Evolutionary conservation across 805 yeast genomes (phyloP).

Genomic region (Wickerhamiella qilinensis): DNA sequence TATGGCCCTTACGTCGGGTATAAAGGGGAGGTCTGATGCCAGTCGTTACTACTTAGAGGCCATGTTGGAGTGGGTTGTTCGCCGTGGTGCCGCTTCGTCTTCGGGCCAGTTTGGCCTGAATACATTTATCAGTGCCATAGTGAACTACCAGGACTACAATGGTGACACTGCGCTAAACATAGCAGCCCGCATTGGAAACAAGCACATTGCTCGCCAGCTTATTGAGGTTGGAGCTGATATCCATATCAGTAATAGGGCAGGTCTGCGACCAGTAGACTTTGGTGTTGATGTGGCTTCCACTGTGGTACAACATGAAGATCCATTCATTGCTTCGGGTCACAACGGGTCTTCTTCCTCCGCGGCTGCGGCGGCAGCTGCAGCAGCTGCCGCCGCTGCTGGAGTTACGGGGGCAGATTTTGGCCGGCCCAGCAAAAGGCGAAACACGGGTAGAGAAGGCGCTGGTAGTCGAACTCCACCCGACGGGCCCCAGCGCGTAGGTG

Average conservation of each 20-base stretch:
- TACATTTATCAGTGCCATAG: constrained; percentile 48
- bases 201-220: constrained; percentile 62
- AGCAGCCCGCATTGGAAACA: constrained; percentile 77
- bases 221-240: constrained; percentile 82
- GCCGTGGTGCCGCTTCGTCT: constrained; percentile 30
- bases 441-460: background rate
- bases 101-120: constrained; percentile 34
- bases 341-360: background rate
- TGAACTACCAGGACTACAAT: constrained; percentile 78
- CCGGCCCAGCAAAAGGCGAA: background rate
- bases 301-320: background rate
- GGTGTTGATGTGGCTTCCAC: constrained; percentile 32
- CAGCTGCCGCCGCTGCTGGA: background rate
- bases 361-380: background rate
- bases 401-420: background rate
- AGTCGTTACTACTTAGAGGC: constrained; percentile 59
- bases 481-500: background rate
- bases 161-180: constrained; percentile 93
- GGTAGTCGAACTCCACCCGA: background rate
- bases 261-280: constrained; percentile 73
- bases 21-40: constrained; percentile 56
- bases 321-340: background rate
- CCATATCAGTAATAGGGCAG: constrained; percentile 63
- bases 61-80: constrained; percentile 63
- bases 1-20: constrained; percentile 64